Evolutionary conservation across 345 rosid genomes (phyloP), one percentile per base, ranked within the genome.

Genomic region (Aquilaria yunnanensis): DNA sequence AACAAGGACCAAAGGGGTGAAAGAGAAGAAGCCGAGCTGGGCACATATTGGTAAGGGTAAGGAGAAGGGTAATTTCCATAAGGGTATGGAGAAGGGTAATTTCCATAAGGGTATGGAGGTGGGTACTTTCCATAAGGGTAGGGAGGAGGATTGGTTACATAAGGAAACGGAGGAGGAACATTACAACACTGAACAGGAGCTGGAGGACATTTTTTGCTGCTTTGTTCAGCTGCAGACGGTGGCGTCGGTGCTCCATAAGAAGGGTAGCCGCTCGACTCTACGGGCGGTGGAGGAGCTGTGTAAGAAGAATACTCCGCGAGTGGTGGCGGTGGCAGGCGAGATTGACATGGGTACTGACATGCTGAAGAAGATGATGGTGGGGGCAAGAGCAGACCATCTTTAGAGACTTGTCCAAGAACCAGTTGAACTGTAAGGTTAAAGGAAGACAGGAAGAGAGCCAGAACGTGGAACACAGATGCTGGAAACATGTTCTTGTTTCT

Each of bases 341-440:
- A 65, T 11, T 67, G 72, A 50, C 85, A 81, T 10, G 71, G 73
- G 30, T 66, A 67, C 16, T 60, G 77, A 62, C 78, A 81, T 5
- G 60, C 30, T 2, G 64, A 49, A 14, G 54, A 75, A 75, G 48
- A 9, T 16, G 23, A 16, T 16, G 23, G 55, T n/a, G 12, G 29
- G 37, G 59, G 46, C 13, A 62, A n/a, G 48, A 81, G 74, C 59
- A 66, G 56, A 1, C 14, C 61, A 34, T 57, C 71, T 33, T 47
- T 32, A 34, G 66, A 37, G 64, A 67, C 60, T 65, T 59, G 62
- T 54, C 69, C 74, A 9, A 66, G 49, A 3, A 46, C 75, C 59
- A 57, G 61, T 55, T 6, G 14, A 58, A 53, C 60, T 4, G 43
- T 8, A 37, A 68, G 63, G 69, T 63, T 45, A 32, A 56, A 52